Evolutionary conservation across 805 yeast species (phyloP), one percentile per base, ranked within the genome.

Genomic region (Myxozyma mucilagina): DNA sequence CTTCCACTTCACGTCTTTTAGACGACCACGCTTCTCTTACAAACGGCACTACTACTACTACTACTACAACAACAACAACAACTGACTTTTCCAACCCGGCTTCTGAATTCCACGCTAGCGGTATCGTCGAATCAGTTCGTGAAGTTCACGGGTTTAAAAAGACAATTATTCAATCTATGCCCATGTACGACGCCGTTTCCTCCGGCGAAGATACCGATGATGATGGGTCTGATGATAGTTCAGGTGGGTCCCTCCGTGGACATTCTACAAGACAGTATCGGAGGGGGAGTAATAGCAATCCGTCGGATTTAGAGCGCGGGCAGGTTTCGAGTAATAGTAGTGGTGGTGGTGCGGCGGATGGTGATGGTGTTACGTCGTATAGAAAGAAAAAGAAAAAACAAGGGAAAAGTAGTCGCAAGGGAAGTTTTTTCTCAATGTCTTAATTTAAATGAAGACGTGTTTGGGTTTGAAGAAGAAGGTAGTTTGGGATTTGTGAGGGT

Each of bases 121-220:
- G 93, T 8, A 85, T 90, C 56, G 82, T 89, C 57, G 97, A 90
- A 74, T 84, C 89, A 44, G 86, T 90, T 16, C 84, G 90, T n/a
- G 87, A 86, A 53, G 87, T 87, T 32, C 85, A 87, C 70, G 97
- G 97, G 56, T 88, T 89, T 20, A 85, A 84, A 68, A 90, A 90
- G 78, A 90, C 96, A 3, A 88, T 90, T 63, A 90, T 90, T 69
- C 93, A 87, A 44, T 35, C 60, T 13, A 44, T 52, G 47, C 64
- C 65, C n/a, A 41, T 50, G 41, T 41, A 60, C 16, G 64, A 63
- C 13, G 50, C 56, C 9, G 41, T 47, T 20, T 65, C 61, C 1
- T 29, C 42, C 3, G 48, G 47, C 16, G 47, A 42, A 9, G 57
- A 49, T 9, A 38, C 47, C 14, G 51, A 39, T 1, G 59, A 39